phyloP scores from a whole-genome alignment of 2,329 filamentous ascomycete species.

The Aspergillus novofumigatus region DNA sequence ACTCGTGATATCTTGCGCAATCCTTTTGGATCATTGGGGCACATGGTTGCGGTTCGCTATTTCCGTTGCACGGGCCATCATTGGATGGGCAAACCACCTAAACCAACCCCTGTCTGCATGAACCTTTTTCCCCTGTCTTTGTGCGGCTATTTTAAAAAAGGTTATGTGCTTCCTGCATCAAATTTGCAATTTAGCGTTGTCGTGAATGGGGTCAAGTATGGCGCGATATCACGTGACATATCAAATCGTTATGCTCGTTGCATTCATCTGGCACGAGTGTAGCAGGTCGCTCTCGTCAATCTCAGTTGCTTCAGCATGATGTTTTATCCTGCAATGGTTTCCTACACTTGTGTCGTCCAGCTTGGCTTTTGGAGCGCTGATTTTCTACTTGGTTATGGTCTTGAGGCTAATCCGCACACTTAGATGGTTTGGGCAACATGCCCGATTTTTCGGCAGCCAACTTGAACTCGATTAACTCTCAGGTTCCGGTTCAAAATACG shows the following conservation, averaged over 20 bases:
- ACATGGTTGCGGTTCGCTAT: constrained; percentile 3
- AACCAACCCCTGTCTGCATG: constrained; percentile 6
- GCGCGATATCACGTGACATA: constrained; percentile 35
- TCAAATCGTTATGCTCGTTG: neutral
- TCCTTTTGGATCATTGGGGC: neutral
- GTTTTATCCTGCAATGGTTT: neutral
- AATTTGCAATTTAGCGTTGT: constrained; percentile 10
- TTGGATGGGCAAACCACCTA: constrained; percentile 1
- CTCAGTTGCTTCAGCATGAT: neutral
- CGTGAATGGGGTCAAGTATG: constrained; percentile 23
- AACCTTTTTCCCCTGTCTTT: constrained; percentile 6
- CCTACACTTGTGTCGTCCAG: neutral
- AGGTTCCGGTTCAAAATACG: constrained; percentile 23
- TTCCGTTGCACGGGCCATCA: constrained; percentile 12
- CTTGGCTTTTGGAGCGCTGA: neutral
- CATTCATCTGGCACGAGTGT: neutral
- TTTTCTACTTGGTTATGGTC: neutral
- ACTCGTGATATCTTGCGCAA: neutral
- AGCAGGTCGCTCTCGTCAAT: neutral
- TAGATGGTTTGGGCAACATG: constrained; percentile 31
- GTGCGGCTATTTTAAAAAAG: constrained; percentile 9
- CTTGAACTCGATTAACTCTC: constrained; percentile 24
- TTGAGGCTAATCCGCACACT: constrained; percentile 3
- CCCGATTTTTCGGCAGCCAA: constrained; percentile 27
- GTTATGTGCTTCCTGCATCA: neutral